These are phyloP conservation scores for Lumnitzera littorea DNA, from an alignment of 345 rosid genomes.

Conservation along the genomic window DNA sequence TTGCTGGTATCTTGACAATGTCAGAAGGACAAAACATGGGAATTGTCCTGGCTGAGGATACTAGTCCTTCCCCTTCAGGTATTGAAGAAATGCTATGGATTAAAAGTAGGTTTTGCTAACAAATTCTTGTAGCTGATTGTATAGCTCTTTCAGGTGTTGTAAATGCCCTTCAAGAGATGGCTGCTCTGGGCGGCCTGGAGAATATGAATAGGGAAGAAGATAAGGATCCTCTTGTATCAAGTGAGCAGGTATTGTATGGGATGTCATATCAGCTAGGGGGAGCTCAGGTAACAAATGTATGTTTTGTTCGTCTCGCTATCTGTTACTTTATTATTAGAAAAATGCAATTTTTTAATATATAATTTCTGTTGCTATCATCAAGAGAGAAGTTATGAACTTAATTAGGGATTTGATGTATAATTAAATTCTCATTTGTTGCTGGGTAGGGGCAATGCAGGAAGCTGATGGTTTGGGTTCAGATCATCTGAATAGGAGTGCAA, in stretches of 20 bases:
- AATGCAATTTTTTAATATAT: neutral
- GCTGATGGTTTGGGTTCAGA: slow-evolving; percentile 43
- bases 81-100: slow-evolving; percentile 21
- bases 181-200: slow-evolving; percentile 21
- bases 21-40: slow-evolving; percentile 19
- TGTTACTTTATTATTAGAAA: neutral
- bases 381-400: neutral
- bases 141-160: slow-evolving; percentile 10
- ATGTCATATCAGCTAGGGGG: slow-evolving; percentile 40
- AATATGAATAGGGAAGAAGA: slow-evolving; percentile 18
- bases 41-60: slow-evolving; percentile 14
- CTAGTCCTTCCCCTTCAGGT: slow-evolving; percentile 12
- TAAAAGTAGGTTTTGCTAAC: slow-evolving; percentile 23
- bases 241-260: slow-evolving; percentile 30
- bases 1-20: slow-evolving; percentile 16
- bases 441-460: slow-evolving; percentile 96
- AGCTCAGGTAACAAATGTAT: slow-evolving; percentile 76
- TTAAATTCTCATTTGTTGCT: slow-evolving; percentile 72
- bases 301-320: slow-evolving; percentile 51
- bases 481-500: slow-evolving; percentile 24
- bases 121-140: slow-evolving; percentile 10
- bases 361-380: neutral
- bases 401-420: slow-evolving; percentile 17
- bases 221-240: slow-evolving; percentile 24
- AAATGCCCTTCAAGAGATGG: slow-evolving; percentile 18